Evolutionary conservation across 2,329 filamentous ascomycete species (phyloP), one percentile per base, ranked within the genome.

Genomic region (Phoma sp.): DNA sequence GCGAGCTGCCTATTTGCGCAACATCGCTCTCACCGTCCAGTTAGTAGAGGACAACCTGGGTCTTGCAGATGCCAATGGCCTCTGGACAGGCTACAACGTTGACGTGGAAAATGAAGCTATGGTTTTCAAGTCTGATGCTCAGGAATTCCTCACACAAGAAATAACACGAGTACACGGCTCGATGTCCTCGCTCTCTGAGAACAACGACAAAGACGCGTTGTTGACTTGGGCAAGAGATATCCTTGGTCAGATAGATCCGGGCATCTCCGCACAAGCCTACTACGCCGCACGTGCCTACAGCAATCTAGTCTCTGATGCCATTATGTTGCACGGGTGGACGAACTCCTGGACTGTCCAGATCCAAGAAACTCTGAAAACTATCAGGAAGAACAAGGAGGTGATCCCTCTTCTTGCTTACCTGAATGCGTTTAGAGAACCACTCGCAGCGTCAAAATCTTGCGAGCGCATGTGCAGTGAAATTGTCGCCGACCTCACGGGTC

Each of bases 11-110:
- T 66, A 85, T 3, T 77, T 84, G 33, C 77, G 75, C 24, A 81
- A 82, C 55, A 72, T 88, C 6, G 78, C 81, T 15, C 67, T 87
- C n/a, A 81, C 80, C 2, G 67, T 83, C 2, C 80, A 86, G 58
- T 70, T 88, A 21, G 80, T 84, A 15, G 82, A 85, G 50, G 85
- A 88, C 57, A 86, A 87, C 53, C 65, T 87, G 17, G 84, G 81
- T 41, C 77, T 88, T 45, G 77, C 81, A 15, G 80, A 79, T 4
- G 80, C 81, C 8, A 86, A 85, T 60, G 76, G 79, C 7, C 76
- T 88, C 3, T 83, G 83, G 75, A 75, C 77, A 5, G 63, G 76
- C 12, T 76, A 79, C 43, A 76, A 76, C 33, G 58, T 77, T 9
- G 82, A 84, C 38, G 74, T 81, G 12, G 82, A 84, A 43, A 74